Base-by-base conservation (phyloP, 345 rosid species). In the Rhizophora mangle region DNA sequence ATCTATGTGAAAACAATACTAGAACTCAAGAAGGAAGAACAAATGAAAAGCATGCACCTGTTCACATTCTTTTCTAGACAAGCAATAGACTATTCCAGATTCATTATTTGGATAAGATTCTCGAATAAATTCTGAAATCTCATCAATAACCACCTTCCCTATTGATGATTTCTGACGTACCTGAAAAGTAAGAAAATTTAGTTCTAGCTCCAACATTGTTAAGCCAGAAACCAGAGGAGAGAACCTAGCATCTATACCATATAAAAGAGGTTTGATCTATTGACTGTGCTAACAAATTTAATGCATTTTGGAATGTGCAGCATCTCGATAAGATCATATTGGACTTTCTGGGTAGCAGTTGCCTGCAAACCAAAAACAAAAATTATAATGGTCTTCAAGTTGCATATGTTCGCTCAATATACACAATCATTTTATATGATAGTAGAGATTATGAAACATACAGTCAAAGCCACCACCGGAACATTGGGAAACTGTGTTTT, bases 31-130 rank as follows among this genome's bases (percentile, higher is more conserved):
- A 34, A 34, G 37, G 49, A 3, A n/a, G 30, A 11, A 51, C 16
- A 13, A 16, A 24, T 11, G 39, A 54, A 65, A 67, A 65, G 60
- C n/a, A 68, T 64, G 62, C 59, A 91, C 98, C 97, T 94, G 98
- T 78, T 89, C 93, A 61, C 98, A 94, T 72, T 94, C 97, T 81
- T 89, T 94, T 78, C 93, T 85, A 5, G 97, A 94, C 83, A 91
- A 91, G 82, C 98, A 94, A 81, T 94, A 94, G 32, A 94, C 90
- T 36, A 94, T 94, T 63, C 98, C 97, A 59, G 98, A 94, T 76
- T 94, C 97, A 68, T 86, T 86, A 68, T 89, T 88, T 67, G 93
- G 83, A 82, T 87, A 94, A 58, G 93, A 89, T 75, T 87, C 89
- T 71, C 71, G 84, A 74, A 91, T 88, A 70, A 85, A 87, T 37